Conservation (phyloP, 2,329 filamentous ascomycete genomes). For the Geosmithia morbida region DNA sequence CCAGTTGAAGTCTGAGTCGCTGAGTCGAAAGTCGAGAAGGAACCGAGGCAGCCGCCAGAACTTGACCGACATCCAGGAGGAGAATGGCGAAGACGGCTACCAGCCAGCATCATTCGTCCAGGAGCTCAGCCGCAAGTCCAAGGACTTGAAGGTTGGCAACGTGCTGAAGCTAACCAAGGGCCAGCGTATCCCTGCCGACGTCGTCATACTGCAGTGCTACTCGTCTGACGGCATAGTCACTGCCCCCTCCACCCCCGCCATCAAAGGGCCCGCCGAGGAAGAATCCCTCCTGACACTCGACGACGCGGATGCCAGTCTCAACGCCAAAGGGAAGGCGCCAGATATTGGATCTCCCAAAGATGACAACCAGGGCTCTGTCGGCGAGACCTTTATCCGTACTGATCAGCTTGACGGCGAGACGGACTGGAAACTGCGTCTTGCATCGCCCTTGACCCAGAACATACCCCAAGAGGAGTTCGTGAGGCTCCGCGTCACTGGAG, state of each 20-base stretch:
- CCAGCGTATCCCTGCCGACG: slow-evolving; percentile 85
- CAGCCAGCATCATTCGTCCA: slow-evolving; percentile 35
- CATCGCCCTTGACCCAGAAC: slow-evolving; percentile 74
- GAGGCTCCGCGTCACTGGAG: slow-evolving; percentile 58
- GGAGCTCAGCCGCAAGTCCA: slow-evolving; percentile 68
- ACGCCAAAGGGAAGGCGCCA: slow-evolving; percentile 19
- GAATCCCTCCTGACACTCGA: slow-evolving; percentile 27
- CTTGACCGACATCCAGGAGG: slow-evolving; percentile 54
- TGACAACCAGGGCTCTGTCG: slow-evolving; percentile 29
- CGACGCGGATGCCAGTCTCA: slow-evolving; percentile 16
- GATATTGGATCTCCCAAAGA: slow-evolving; percentile 10
- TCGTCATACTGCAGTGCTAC: slow-evolving; percentile 79
- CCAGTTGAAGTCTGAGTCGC: slow-evolving; percentile 27
- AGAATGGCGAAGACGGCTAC: slow-evolving; percentile 39
- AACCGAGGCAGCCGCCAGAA: slow-evolving; percentile 15
- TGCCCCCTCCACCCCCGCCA: slow-evolving; percentile 8
- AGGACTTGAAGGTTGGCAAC: slow-evolving; percentile 85
- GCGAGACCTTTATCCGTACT: slow-evolving; percentile 93
- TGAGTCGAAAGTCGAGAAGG: slow-evolving; percentile 15
- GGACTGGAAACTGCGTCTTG: slow-evolving; percentile 91
- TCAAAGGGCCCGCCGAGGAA: slow-evolving; percentile 16
- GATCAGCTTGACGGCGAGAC: slow-evolving; percentile 97
- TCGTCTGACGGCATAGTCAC: slow-evolving; percentile 34
- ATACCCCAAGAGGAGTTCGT: slow-evolving; percentile 59
- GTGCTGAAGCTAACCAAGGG: slow-evolving; percentile 88